Percentiles rank a stretch among this genome's conserved stretches.
phyloP scores from a whole-genome alignment of 331 rosid species.

The Pyracantha coccinea region DNA sequence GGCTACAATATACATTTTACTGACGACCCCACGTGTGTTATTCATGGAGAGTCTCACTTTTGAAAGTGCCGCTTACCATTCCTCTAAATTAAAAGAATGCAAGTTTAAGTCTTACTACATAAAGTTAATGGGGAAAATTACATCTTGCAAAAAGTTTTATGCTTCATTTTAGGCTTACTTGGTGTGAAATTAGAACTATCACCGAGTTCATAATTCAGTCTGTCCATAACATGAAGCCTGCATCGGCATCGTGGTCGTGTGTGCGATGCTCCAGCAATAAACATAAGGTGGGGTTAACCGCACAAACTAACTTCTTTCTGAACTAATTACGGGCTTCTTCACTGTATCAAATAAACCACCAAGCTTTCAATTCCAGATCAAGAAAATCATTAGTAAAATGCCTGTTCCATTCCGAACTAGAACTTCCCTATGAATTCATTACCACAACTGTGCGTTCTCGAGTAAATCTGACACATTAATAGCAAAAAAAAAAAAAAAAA shows the following conservation, averaged over 20 bases:
- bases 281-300: background rate
- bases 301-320: background rate
- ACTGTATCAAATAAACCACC: slow-evolving; percentile 55
- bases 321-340: slow-evolving; percentile 50
- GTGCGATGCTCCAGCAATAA: background rate
- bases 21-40: too few relatives aligned
- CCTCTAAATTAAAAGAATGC: too few relatives aligned
- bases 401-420: slow-evolving; percentile 80
- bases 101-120: too few relatives aligned
- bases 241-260: background rate
- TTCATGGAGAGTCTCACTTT: too few relatives aligned
- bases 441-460: slow-evolving; percentile 79
- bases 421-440: slow-evolving; percentile 67
- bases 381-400: slow-evolving; percentile 75
- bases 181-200: too few relatives aligned
- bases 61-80: too few relatives aligned
- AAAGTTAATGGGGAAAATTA: too few relatives aligned
- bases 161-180: too few relatives aligned
- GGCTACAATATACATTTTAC: too few relatives aligned
- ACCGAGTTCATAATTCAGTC: too few relatives aligned
- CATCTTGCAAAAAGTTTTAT: too few relatives aligned
- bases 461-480: slow-evolving; percentile 64
- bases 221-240: too few relatives aligned
- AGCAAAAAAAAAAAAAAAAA: background rate
- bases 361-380: slow-evolving; percentile 61